phyloP scores from a whole-genome alignment of 2,329 filamentous ascomycete species.

The Didymosphaeria variabile region DNA sequence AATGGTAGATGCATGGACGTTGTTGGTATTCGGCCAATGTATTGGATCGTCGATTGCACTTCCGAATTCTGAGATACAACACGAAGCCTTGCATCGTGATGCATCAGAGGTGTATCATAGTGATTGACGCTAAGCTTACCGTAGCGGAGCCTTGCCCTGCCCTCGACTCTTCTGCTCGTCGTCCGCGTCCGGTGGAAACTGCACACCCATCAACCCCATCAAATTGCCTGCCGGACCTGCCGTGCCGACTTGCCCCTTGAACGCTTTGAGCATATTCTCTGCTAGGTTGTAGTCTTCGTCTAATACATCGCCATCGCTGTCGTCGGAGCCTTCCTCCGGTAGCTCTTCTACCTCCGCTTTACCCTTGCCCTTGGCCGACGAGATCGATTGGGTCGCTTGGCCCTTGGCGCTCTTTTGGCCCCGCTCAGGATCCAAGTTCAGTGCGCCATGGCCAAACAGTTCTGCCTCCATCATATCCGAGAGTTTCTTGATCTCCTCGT shows the following conservation, averaged over 20 bases:
- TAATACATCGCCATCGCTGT: slow-evolving; percentile 62
- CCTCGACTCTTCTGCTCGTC: slow-evolving; percentile 47
- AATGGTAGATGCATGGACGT: not conserved
- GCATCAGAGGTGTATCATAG: not conserved
- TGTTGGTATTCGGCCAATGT: not conserved
- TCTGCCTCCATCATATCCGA: slow-evolving; percentile 77
- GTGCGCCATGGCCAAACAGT: slow-evolving; percentile 72
- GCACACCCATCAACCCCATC: slow-evolving; percentile 84
- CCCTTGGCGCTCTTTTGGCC: slow-evolving; percentile 20
- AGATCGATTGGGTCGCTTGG: slow-evolving; percentile 22
- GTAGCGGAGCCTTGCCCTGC: slow-evolving; percentile 14
- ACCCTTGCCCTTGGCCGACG: slow-evolving; percentile 39
- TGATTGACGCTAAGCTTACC: not conserved
- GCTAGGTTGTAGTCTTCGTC: slow-evolving; percentile 88
- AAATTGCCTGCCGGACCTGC: slow-evolving; percentile 88
- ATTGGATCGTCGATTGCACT: not conserved
- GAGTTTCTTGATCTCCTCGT: slow-evolving; percentile 70
- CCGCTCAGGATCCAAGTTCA: slow-evolving; percentile 56
- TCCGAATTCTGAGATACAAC: not conserved
- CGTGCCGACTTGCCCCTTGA: slow-evolving; percentile 88
- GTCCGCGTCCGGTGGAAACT: slow-evolving; percentile 80
- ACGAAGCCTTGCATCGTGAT: not conserved
- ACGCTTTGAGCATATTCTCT: slow-evolving; percentile 89
- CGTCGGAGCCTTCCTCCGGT: slow-evolving; percentile 50
- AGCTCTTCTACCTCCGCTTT: slow-evolving; percentile 31